Base-by-base conservation (phyloP, 495 filamentous ascomycete species). In the Penicillium daleae region DNA sequence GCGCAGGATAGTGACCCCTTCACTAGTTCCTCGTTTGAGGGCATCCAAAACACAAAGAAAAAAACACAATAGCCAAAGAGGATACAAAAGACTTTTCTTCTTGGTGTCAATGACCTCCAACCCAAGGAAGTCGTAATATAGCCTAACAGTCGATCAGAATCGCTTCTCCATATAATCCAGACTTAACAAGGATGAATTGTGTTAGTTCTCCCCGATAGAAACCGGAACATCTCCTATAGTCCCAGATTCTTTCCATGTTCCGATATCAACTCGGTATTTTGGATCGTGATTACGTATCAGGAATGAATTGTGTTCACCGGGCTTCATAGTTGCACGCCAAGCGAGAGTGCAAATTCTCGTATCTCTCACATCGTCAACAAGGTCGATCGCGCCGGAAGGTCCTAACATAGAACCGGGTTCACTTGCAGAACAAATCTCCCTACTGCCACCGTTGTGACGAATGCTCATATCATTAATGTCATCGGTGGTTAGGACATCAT, bases 401-500 rank as follows among this genome's bases (percentile, higher is more conserved):
- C 46, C 46, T 27, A 27, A 49, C 46, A 49, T 49, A 17, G 46
- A 49, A 49, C 46, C 46, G 10, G 46, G 46, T 27, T 49, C 46
- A 24, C 46, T 17, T 27, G 27, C 17, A 7, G 46, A 49, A 17
- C 46, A 49, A 6, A 49, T 27, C 24, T 49, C 46, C 22, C 46
- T 15, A 27, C 46, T 15, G 10, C 46, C 46, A 27, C 46, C 46
- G 46, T 49, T 49, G 10, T 49, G 46, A 27, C 46, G 46, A 49
- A 49, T 27, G 46, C 46, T 49, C 46, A 49, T 49, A 17, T 49
- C 46, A 27, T 49, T 49, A 17, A 49, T 49, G 10, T 49, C 46
- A 7, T 49, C 46, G 46, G 46, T 49, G 46, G 46, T 49, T 27
- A 49, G 46, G 46, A 49, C 22, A 49, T 49, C 46, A 27, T 49